Conservation (phyloP, 2,329 filamentous ascomycete species). For the Microdochium paspali region DNA sequence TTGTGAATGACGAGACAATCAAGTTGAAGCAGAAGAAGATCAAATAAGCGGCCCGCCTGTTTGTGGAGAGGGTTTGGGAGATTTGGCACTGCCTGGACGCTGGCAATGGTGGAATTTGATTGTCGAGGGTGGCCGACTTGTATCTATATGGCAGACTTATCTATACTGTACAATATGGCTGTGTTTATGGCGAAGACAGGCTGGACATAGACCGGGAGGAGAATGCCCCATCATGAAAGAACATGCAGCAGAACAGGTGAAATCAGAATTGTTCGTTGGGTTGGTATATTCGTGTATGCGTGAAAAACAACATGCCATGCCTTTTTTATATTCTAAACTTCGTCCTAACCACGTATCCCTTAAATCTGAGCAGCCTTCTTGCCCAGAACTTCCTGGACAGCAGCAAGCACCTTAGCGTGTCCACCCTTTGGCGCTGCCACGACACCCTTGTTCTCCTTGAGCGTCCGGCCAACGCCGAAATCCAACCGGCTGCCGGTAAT, state of each 20-base stretch:
- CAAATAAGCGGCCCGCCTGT: constrained; percentile 48
- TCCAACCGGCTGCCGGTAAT: constrained; percentile 76
- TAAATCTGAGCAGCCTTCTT: constrained; percentile 20
- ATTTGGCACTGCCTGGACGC: too few relatives aligned
- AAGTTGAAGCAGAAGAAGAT: constrained; percentile 98
- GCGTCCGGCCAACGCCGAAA: constrained; percentile 77
- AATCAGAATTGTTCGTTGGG: too few relatives aligned
- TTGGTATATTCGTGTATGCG: too few relatives aligned
- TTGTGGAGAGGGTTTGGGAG: background rate
- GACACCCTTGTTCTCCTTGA: constrained; percentile 87
- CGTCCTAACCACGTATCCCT: background rate
- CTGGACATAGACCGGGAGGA: too few relatives aligned
- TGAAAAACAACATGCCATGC: too few relatives aligned
- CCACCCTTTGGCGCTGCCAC: constrained; percentile 74
- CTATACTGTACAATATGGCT: too few relatives aligned
- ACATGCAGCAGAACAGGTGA: too few relatives aligned
- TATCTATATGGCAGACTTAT: too few relatives aligned
- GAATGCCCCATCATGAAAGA: too few relatives aligned
- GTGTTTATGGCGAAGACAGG: too few relatives aligned
- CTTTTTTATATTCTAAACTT: background rate
- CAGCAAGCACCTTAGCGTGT: constrained; percentile 68
- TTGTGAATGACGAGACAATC: constrained; percentile 95
- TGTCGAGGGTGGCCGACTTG: too few relatives aligned
- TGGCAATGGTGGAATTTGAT: too few relatives aligned
- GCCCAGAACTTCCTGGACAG: constrained; percentile 69